Base-by-base conservation (phyloP, 2,329 filamentous ascomycete species). In the Teratosphaeria nubilosa region DNA sequence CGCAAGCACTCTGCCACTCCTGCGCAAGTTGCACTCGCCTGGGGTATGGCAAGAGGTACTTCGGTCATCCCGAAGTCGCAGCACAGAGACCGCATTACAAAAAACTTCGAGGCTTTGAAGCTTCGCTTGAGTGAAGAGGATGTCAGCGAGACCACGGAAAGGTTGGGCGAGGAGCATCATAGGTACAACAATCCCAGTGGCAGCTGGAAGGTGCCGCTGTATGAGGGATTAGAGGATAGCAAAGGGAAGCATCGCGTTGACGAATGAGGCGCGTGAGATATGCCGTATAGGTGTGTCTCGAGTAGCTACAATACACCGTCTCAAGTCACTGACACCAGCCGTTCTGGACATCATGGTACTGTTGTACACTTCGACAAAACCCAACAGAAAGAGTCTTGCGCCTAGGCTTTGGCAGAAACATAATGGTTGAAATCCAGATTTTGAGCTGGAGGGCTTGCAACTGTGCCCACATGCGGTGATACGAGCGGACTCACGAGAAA, bases 51-150 rank as follows among this genome's bases (percentile, higher is more conserved):
- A 59, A 68, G 79, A 20, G 77, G 76, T 10, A 78, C 76, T 2
- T 69, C 72, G 48, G 76, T 81, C 3, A 81, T 82, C 48, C 80
- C 79, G 1, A 82, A 81, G 69, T 78, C 74, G 56, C 72, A 72
- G 3, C 75, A 77, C 59, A 70, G 73, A 55, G 62, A 69, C 48
- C 65, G 75, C 37, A 76, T 81, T 25, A 58, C 66, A 20, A 75
- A 80, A 65, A 81, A 82, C 60, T 69, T 77, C 6, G 71, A 66
- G 1, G 65, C 68, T 14, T 53, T 58, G 41, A 60, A 67, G 3
- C 73, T 78, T 55, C 62, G 59, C 9, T 71, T 79, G 59, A 69
- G 69, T 6, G 62, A 69, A 6, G 69, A 71, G 30, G 75, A 81
- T 64, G 62, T 77, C 48, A 58, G n/a, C 16, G 31, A 53, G 24